These are phyloP conservation scores for Coniosporium apollinis DNA, from an alignment of 495 filamentous ascomycete species.

Conservation along the genomic window DNA sequence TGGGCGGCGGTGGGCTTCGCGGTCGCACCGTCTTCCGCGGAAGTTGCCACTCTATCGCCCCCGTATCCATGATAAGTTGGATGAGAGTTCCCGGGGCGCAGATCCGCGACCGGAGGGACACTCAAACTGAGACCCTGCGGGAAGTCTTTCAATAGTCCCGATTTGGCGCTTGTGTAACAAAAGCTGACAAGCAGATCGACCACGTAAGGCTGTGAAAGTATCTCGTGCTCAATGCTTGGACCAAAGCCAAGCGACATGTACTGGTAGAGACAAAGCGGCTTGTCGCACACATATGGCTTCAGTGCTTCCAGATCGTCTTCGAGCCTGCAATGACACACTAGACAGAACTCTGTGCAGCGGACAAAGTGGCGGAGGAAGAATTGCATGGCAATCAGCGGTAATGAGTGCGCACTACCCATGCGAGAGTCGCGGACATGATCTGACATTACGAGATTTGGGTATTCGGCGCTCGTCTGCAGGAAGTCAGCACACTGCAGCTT, in stretches of 20 bases:
- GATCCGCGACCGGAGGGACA: slow-evolving; percentile 41
- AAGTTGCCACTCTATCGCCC: too few relatives aligned
- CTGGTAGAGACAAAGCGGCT: slow-evolving; percentile 70
- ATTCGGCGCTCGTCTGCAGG: too few relatives aligned
- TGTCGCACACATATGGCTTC: slow-evolving; percentile 79
- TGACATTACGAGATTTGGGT: slow-evolving; percentile 16
- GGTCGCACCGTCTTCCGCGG: too few relatives aligned
- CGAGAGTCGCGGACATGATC: slow-evolving; percentile 17
- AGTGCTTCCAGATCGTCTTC: slow-evolving; percentile 64
- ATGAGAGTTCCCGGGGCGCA: too few relatives aligned
- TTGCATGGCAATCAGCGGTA: slow-evolving; percentile 66
- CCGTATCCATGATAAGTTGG: too few relatives aligned
- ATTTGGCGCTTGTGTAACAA: slow-evolving; percentile 46
- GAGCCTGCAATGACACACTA: slow-evolving; percentile 65
- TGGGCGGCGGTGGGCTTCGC: not conserved
- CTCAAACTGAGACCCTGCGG: slow-evolving; percentile 51
- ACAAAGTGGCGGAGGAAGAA: slow-evolving; percentile 66
- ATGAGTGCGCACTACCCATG: slow-evolving; percentile 21
- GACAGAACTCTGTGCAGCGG: slow-evolving; percentile 73
- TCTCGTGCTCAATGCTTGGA: slow-evolving; percentile 70
- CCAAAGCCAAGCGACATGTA: slow-evolving; percentile 84
- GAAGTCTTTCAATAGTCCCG: slow-evolving; percentile 36
- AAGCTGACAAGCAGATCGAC: slow-evolving; percentile 78
- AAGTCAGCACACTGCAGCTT: too few relatives aligned
- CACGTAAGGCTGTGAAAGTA: slow-evolving; percentile 62